phyloP scores from a whole-genome alignment of 2,329 filamentous ascomycete genomes.

The Aspergillus sojae region DNA sequence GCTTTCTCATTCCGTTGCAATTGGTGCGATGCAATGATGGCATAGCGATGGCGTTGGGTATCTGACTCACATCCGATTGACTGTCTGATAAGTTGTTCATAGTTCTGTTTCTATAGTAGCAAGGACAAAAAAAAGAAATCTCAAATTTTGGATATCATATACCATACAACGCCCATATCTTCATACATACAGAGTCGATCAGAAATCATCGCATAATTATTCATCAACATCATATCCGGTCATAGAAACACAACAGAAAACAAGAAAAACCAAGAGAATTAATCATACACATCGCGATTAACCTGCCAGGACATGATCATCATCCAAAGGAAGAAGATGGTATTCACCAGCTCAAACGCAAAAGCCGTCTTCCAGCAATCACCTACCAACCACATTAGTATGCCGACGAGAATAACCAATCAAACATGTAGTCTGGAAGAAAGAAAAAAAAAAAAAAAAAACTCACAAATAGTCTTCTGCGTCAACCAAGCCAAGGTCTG shows the following conservation, averaged over 20 bases:
- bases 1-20: slow-evolving; percentile 15
- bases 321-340: slow-evolving; percentile 68
- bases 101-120: not conserved
- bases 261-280: slow-evolving; percentile 1
- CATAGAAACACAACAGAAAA: not conserved
- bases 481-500: slow-evolving; percentile 65
- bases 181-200: not conserved
- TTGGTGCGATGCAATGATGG: slow-evolving; percentile 30
- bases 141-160: slow-evolving; percentile 5
- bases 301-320: slow-evolving; percentile 64
- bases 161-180: slow-evolving; percentile 1
- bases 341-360: slow-evolving; percentile 65
- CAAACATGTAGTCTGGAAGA: not conserved
- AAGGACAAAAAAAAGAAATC: not conserved
- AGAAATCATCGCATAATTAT: not conserved
- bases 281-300: slow-evolving; percentile 36
- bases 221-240: slow-evolving; percentile 5
- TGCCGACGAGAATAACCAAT: not conserved
- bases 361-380: slow-evolving; percentile 66
- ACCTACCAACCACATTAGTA: slow-evolving; percentile 40
- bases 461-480: slow-evolving; percentile 64
- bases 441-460: slow-evolving; percentile 5
- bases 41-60: slow-evolving; percentile 35
- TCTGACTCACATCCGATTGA: not conserved
- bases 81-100: not conserved